phyloP scores from a whole-genome alignment of 2,329 filamentous ascomycete genomes.

The Aspergillus calidoustus region DNA sequence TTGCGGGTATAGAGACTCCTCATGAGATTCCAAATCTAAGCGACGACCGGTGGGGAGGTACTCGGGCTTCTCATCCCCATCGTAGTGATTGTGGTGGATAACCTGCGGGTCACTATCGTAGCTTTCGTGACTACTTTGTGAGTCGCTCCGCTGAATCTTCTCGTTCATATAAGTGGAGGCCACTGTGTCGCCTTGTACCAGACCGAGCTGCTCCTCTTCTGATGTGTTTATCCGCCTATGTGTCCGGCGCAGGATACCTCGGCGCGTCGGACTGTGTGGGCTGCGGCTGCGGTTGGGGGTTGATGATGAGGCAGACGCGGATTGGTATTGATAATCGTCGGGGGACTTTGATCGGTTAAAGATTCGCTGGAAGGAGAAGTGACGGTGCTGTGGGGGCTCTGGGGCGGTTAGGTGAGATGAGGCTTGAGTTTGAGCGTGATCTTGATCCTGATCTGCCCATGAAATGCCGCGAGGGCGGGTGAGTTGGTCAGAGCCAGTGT shows the following conservation, averaged over 20 bases:
- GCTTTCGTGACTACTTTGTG: conserved; percentile 6
- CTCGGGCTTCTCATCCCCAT: conserved; percentile 1
- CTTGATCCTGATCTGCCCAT: conserved; percentile 38
- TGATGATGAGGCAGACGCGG: neutral
- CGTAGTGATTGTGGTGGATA: neutral
- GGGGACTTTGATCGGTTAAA: conserved; percentile 60
- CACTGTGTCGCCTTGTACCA: conserved; percentile 74
- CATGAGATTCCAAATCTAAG: neutral
- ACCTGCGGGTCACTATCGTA: neutral
- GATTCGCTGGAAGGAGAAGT: conserved; percentile 92
- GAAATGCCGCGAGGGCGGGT: conserved; percentile 45
- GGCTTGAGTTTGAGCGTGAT: conserved; percentile 33
- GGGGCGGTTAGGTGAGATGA: conserved; percentile 19
- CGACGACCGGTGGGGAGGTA: conserved; percentile 19
- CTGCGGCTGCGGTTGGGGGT: conserved; percentile 26
- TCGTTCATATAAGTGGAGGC: conserved; percentile 33
- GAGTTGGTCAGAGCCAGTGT: conserved; percentile 34
- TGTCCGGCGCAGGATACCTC: conserved; percentile 48
- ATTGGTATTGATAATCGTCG: conserved; percentile 1
- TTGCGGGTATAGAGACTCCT: conserved; percentile 19
- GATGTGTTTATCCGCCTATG: conserved; percentile 59
- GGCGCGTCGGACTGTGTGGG: conserved; percentile 26
- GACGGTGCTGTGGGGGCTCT: conserved; percentile 59
- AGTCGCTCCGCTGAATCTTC: conserved; percentile 33
- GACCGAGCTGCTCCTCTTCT: conserved; percentile 80